Base-by-base conservation (phyloP, 164 flowering plant genomes). In the Cinnamomum micranthum region DNA sequence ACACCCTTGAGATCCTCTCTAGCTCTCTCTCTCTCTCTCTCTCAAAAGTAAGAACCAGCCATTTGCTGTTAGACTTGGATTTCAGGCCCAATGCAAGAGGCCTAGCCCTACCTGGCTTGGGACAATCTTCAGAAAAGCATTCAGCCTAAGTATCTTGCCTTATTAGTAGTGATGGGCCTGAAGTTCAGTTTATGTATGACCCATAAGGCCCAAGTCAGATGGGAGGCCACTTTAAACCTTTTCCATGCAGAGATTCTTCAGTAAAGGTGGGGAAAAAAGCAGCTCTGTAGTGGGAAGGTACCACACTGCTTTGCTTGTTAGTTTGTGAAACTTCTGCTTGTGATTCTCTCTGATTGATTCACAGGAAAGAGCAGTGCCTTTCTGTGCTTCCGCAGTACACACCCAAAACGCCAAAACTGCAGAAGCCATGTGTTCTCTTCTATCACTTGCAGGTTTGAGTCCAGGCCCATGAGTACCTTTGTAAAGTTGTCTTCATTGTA, bases 1-100 rank as follows among this genome's bases (percentile, higher is more conserved):
- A 84, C 90, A 87, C 13, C 51, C 52, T 13, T 2, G 33, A 71
- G 76, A 22, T 70, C 62, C 71, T n/a, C 50, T n/a, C n/a, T n/a
- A n/a, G n/a, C n/a, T 67, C 50, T 47, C 33, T 33, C 41, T 6
- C 41, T 35, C 41, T 35, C 41, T 35, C 41, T 35, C 47, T 41
- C 47, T 41, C 7, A 41, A 41, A 41, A 6, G 47, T 9, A 41
- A 41, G 47, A 41, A 41, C 47, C 9, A 41, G 47, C 10, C 9
- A 41, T 41, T 41, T 41, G 9, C 10, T 41, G 47, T 1, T 41
- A 9, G 47, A 35, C 10, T 35, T 6, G 47, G 47, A 41, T 41
- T 41, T 41, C 11, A 41, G 47, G 47, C 47, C 47, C 47, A 41
- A 41, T 41, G 47, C 10, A 6, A 9, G 47, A 6, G 47, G 47